Conservation (phyloP, 1,284 basidiomycete species). For the Ceratobasidium sp. region DNA sequence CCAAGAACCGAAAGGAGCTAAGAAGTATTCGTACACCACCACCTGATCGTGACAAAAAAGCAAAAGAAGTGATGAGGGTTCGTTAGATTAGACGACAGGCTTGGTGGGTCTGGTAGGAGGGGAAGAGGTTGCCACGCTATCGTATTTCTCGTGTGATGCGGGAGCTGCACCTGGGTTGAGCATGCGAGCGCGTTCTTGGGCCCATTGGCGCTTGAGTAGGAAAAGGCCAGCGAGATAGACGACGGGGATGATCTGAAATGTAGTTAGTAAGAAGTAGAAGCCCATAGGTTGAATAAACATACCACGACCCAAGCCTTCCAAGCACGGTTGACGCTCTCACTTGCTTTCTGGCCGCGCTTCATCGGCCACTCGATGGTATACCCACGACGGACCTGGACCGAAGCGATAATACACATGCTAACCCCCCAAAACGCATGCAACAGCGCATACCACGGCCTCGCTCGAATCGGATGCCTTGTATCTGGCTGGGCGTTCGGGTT, state of each 20-base stretch:
- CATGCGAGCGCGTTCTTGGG: conserved; percentile 41
- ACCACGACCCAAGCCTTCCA: conserved; percentile 43
- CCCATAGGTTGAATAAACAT: neutral
- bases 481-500: neutral
- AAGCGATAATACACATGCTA: conserved; percentile 33
- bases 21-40: conserved; percentile 4
- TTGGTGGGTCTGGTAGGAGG: neutral
- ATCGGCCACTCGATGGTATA: conserved; percentile 39
- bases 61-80: neutral
- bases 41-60: conserved; percentile 4
- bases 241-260: conserved; percentile 33
- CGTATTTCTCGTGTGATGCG: conserved; percentile 23
- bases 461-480: conserved; percentile 17
- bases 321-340: conserved; percentile 28
- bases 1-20: neutral
- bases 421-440: conserved; percentile 38
- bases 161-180: neutral
- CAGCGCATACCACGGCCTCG: conserved; percentile 36
- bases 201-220: conserved; percentile 30
- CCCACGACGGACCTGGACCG: conserved; percentile 36
- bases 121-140: conserved; percentile 14
- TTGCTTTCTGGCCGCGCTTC: conserved; percentile 30
- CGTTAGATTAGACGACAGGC: neutral
- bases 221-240: conserved; percentile 29
- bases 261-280: neutral